These are phyloP conservation scores for Cubamyces sp. DNA, from an alignment of 768 basidiomycete species.

Conservation along the genomic window DNA sequence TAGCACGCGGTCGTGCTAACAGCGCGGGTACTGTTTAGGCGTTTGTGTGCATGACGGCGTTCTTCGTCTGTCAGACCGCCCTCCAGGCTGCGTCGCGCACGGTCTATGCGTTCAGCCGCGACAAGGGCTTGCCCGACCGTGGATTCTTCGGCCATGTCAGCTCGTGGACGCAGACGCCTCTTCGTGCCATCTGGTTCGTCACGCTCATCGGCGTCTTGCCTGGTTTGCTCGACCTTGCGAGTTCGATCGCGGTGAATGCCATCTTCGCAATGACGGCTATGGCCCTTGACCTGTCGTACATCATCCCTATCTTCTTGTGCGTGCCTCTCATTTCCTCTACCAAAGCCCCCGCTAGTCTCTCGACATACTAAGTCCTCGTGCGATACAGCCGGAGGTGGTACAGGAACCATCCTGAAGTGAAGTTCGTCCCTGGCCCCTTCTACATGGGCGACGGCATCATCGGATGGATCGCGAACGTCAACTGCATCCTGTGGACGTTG, in stretches of 20 bases:
- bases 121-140: constrained; percentile 76
- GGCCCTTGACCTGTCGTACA: constrained; percentile 77
- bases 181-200: constrained; percentile 76
- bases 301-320: constrained; percentile 76
- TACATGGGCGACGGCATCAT: constrained; percentile 75
- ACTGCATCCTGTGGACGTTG: constrained; percentile 71
- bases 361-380: too few species aligned
- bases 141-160: constrained; percentile 78
- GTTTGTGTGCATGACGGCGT: constrained; percentile 84
- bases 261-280: constrained; percentile 84
- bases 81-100: constrained; percentile 84
- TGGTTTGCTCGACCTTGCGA: constrained; percentile 76
- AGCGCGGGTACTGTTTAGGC: constrained; percentile 39
- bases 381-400: constrained; percentile 56
- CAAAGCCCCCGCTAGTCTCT: too few species aligned
- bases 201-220: constrained; percentile 70
- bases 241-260: constrained; percentile 75
- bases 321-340: constrained; percentile 16
- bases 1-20: neutral
- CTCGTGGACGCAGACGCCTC: constrained; percentile 66
- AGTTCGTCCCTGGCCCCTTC: constrained; percentile 86
- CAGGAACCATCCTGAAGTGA: constrained; percentile 76
- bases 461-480: constrained; percentile 62
- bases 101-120: constrained; percentile 84
- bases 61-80: constrained; percentile 82